Conservation (phyloP, 306 rosid genomes). For the Rubus idaeus region DNA sequence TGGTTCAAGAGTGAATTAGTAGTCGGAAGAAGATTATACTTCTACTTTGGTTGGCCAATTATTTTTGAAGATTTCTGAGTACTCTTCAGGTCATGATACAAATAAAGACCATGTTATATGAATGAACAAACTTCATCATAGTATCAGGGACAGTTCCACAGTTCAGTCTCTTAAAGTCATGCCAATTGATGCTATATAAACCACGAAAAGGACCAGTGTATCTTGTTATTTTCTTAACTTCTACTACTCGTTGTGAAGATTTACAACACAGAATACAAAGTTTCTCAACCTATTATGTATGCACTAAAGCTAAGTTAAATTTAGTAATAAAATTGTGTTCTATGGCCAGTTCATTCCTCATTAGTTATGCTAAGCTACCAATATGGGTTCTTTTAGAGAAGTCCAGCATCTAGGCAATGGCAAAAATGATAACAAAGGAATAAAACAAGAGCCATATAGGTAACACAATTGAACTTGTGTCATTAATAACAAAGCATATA, state of each 20-base stretch:
- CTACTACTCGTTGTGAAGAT: neutral
- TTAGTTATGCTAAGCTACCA: neutral
- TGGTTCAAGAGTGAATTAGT: conserved; percentile 20
- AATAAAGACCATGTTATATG: neutral
- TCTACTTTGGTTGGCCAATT: neutral
- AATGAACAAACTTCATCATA: neutral
- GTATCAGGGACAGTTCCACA: neutral
- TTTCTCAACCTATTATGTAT: neutral
- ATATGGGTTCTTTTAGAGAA: neutral
- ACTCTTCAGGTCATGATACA: neutral
- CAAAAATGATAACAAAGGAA: neutral
- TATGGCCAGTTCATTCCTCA: neutral
- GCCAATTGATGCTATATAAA: neutral
- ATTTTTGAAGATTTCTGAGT: neutral
- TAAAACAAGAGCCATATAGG: neutral
- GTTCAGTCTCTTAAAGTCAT: neutral
- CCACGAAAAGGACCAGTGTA: neutral
- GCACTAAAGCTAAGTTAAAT: neutral
- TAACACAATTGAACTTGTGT: neutral
- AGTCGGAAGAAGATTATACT: neutral
- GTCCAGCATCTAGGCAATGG: neutral
- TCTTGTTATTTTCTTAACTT: neutral
- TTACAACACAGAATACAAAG: neutral
- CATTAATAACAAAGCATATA: conserved; percentile 15
- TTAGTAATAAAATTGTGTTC: neutral